Percentiles rank a stretch among this genome's conserved stretches.
Conservation (phyloP, 176 grass and related monocot genomes). For the Chrysopogon serrulatus region DNA sequence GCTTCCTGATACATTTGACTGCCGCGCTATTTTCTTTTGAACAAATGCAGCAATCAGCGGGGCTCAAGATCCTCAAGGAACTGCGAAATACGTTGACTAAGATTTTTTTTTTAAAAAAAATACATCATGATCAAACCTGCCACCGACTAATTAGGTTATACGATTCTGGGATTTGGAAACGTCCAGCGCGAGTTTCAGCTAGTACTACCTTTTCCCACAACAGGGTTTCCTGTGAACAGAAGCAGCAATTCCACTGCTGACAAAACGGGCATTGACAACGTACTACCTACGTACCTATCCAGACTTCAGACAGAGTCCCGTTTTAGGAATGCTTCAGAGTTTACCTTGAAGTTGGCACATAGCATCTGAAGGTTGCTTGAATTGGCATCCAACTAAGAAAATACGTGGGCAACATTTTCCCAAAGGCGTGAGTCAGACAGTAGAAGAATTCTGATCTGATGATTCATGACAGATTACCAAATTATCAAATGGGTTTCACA, state of each 20-base stretch:
- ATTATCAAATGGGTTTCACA: neutral
- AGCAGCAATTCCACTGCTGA: constrained; percentile 12
- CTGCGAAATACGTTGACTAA: constrained; percentile 31
- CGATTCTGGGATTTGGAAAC: constrained; percentile 1
- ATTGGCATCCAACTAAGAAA: neutral
- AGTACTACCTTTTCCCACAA: neutral
- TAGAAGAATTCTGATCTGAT: neutral
- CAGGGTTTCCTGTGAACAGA: constrained; percentile 2
- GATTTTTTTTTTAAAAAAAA: neutral
- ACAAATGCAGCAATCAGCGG: constrained; percentile 9
- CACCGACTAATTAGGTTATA: constrained; percentile 8
- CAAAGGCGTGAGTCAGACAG: neutral
- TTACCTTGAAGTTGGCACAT: neutral
- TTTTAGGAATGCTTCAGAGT: neutral
- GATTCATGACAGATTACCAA: neutral
- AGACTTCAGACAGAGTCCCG: neutral
- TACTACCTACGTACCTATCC: neutral
- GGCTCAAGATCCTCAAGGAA: constrained; percentile 6
- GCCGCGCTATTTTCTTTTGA: neutral
- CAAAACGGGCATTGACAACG: constrained; percentile 6
- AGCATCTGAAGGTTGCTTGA: constrained; percentile 2
- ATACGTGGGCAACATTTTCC: neutral
- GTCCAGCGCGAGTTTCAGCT: neutral
- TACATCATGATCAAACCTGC: neutral
- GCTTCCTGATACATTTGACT: constrained; percentile 27